Percentiles rank a stretch among this genome's conserved stretches.
Conservation (phyloP, 139 green algal species). For the Chlorella sp. region DNA sequence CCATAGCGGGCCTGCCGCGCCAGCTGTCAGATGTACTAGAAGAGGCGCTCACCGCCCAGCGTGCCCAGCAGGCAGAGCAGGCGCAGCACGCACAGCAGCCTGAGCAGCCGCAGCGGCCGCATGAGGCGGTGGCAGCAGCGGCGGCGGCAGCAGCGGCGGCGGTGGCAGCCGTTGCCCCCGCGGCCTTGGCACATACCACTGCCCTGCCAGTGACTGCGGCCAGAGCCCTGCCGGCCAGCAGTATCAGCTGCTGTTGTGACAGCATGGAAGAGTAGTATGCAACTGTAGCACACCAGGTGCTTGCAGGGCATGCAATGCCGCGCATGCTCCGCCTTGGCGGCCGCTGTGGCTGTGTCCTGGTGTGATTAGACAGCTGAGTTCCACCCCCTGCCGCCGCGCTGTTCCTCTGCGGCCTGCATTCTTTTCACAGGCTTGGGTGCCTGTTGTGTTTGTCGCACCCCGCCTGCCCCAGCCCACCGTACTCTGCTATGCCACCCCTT, state of each 20-base stretch:
- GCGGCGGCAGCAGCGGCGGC: neutral
- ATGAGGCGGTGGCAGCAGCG: neutral
- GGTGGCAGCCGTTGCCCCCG: neutral
- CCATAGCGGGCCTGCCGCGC: no score
- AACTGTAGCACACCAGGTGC: no score
- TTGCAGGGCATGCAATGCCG: neutral
- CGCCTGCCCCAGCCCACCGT: no score
- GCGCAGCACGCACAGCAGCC: neutral
- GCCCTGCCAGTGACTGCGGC: no score
- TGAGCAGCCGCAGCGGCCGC: conserved; percentile 6
- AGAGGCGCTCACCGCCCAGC: neutral
- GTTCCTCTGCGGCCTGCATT: no score
- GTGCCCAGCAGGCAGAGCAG: neutral
- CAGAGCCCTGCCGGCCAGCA: neutral
- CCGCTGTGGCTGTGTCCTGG: no score
- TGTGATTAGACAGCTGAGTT: no score
- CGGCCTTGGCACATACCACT: no score
- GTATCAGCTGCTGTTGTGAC: neutral
- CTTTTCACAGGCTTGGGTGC: no score
- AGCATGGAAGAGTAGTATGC: conserved; percentile 5
- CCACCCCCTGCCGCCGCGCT: neutral
- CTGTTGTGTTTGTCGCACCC: no score
- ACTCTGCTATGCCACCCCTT: no score
- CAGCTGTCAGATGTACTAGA: no score
- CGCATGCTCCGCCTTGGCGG: neutral